Evolutionary conservation across 2,329 filamentous ascomycete species (phyloP), one percentile per base, ranked within the genome.

Genomic region (Xylaria sp.): DNA sequence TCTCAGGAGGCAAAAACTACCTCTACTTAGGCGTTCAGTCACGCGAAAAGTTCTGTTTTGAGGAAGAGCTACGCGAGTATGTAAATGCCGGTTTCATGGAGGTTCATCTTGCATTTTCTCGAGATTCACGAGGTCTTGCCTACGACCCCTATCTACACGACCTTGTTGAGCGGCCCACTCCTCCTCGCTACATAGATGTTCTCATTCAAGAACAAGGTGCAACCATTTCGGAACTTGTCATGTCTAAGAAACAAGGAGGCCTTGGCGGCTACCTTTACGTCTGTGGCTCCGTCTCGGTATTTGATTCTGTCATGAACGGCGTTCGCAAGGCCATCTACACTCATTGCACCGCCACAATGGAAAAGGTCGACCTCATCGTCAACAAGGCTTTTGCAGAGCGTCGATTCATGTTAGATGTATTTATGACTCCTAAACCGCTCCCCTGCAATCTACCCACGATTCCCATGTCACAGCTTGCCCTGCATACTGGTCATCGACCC

Each of bases 381-480:
- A 79, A 81, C 65, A 80, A 79, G 23, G 83, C 83, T 0, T 85
- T 85, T 58, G 82, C 82, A 0, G 83, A 85, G 70, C 76, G 83
- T 1, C 77, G 83, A 5, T 82, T 85, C 67, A 85, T 85, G 83
- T 71, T 85, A 0, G 82, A 85, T 60, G 81, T 85, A 40, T 85
- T 85, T 70, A 85, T 85, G 82, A 81, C 81, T 1, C 83, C 83
- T 1, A 82, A 80, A 58, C 78, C 82, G 0, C 76, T 85, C 1
- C 79, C 82, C 0, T 83, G 79, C 69, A 81, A 83, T 44, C 74
- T 79, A 0, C 80, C 81, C 0, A 81, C 79, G 0, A 83, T 85
- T 17, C 77, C 82, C 0, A 71, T 82, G 3, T 83, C 82, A 0
- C 75, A 81, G 60, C 74, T 85, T 5, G 80, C 83, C 7, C 68